Base-by-base conservation (phyloP, 306 rosid species). In the Ceratonia siliqua region DNA sequence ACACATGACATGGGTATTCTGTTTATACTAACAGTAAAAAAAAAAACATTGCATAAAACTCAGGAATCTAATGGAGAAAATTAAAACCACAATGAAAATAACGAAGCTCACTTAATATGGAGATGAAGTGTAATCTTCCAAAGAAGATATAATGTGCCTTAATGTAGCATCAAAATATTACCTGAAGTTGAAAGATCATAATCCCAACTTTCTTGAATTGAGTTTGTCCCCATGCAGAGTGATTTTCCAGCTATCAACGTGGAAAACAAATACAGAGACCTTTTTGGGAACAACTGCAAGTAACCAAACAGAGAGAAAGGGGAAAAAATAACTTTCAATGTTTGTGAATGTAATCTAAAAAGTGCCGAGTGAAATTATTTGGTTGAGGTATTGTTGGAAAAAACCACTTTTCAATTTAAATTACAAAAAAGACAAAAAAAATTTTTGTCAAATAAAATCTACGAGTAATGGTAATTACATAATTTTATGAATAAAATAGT, bases 221-320 rank as follows among this genome's bases (percentile, higher is more conserved):
- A 90, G 94, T 81, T 90, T 91, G 83, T 91, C 92, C 62, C 96
- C 97, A 2, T 79, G 87, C 79, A 94, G 67, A 22, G 97, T 91
- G 61, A 90, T 81, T 83, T 94, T 90, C 91, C 90, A 91, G 85
- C 93, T 53, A 87, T 90, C 92, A 74, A 85, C 90, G 85, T 80
- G 91, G 76, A 89, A 75, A 11, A 91, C 79, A 77, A 90, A 94
- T 55, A 88, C 88, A 43, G 95, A 90, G 69, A 30, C 67, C 82
- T 50, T 90, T 81, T 90, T 94, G 30, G 97, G 97, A 75, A 91
- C 89, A 84, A 91, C 98, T 94, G 95, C 84, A 75, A 50, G 54
- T 41, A 70, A 70, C 56, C 49, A 70, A n/a, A 78, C 54, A 53
- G 25, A 58, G 24, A 42, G 6, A 13, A 79, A 58, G 62, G 14